Evolutionary conservation across 2,329 filamentous ascomycete genomes (phyloP), one percentile per base, ranked within the genome.

Genomic region (Colletotrichum musicola): DNA sequence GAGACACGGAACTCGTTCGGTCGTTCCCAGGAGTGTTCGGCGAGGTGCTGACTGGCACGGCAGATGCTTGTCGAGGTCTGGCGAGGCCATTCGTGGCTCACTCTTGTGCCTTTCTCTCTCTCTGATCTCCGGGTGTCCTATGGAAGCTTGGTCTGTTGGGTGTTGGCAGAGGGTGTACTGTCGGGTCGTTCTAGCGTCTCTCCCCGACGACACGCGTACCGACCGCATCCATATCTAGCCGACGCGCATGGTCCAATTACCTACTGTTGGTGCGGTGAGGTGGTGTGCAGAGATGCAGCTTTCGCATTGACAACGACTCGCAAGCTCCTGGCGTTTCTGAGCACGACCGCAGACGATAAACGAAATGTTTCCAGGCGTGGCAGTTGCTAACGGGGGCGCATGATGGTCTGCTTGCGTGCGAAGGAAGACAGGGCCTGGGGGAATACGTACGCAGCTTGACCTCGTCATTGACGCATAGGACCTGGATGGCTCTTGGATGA

Each of bases 251-350:
- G 44, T 18, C 66, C 62, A 65, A 56, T 56, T 46, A 53, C 53
- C 49, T 30, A 25, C 49, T 35, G 6, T 18, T 18, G 25, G 46
- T 38, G 27, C 38, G 44, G 54, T 16, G 22, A 50, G 55, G 56
- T 66, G 55, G 66, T 61, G 66, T 66, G 66, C 22, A 56, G 35
- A 38, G 62, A 16, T 60, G 62, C 25, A 27, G 20, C 42, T 30
- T 56, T 51, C 40, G 66, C 66, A 65, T 65, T 65, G 66, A 68
- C 55, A 30, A 51, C 44, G 65, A 68, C 42, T 65, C 62, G 62
- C 65, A 59, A 68, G 65, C 49, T 56, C 50, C n/a, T 46, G 49
- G 65, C 44, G 62, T 61, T 60, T 66, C 53, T 51, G 6, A 60
- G 42, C 25, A 47, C 62, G 47, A 53, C 49, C 47, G 25, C 38